These are phyloP conservation scores for Globisporangium paroecandrum DNA, from an alignment of 352 stramenopile species.

Conservation along the genomic window DNA sequence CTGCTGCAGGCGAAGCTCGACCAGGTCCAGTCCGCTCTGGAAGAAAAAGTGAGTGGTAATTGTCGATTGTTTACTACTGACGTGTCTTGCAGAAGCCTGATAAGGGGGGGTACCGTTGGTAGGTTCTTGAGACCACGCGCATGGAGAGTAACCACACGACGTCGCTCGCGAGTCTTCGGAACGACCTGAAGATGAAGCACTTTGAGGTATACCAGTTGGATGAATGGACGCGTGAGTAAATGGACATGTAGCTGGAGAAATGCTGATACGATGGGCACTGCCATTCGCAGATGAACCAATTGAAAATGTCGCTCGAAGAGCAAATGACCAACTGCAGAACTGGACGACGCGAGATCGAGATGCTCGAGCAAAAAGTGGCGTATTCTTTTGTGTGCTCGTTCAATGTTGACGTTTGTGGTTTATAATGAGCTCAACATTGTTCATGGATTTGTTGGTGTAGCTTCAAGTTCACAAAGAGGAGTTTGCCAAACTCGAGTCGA, in stretches of 20 bases:
- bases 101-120: too few species aligned
- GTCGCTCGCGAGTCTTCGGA: slow-evolving; percentile 39
- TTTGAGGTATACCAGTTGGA: slow-evolving; percentile 44
- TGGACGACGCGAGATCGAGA: slow-evolving; percentile 46
- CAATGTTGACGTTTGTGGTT: not conserved
- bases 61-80: not conserved
- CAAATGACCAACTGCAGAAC: slow-evolving; percentile 32
- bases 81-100: not conserved
- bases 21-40: slow-evolving; percentile 38
- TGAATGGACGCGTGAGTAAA: not conserved
- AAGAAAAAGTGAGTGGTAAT: slow-evolving; percentile 39
- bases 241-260: not conserved
- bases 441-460: slow-evolving; percentile 16
- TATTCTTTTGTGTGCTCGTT: not conserved
- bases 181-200: slow-evolving; percentile 78
- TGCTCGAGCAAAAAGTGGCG: slow-evolving; percentile 68
- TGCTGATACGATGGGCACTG: not conserved
- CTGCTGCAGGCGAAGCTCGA: slow-evolving; percentile 48
- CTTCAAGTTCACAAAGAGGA: slow-evolving; percentile 66
- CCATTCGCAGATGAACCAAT: slow-evolving; percentile 43
- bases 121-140: slow-evolving; percentile 53
- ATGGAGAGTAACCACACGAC: slow-evolving; percentile 54
- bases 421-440: not conserved
- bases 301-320: slow-evolving; percentile 62
- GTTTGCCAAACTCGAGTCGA: slow-evolving; percentile 64